Evolutionary conservation across 208 protist genomes (phyloP).

Genomic region (Lotmaria passim): DNA sequence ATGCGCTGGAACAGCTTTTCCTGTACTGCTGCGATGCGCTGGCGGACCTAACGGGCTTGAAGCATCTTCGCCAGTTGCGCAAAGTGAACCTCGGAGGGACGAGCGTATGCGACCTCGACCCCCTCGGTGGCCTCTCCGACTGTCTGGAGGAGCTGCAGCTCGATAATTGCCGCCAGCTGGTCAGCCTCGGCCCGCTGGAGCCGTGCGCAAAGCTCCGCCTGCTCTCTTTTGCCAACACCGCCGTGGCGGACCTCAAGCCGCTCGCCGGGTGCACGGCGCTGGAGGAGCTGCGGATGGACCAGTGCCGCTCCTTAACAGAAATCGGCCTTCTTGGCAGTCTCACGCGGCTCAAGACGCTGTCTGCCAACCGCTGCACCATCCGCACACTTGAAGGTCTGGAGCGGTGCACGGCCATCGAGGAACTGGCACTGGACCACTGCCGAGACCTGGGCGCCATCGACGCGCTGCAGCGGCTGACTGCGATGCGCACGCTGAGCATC

Average conservation of each 20-base stretch:
- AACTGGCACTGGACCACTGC: slow-evolving; percentile 10
- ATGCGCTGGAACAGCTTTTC: slow-evolving; percentile 6
- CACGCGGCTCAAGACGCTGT: background rate
- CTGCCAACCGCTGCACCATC: background rate
- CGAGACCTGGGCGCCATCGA: background rate
- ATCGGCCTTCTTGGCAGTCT: background rate
- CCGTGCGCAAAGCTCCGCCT: background rate
- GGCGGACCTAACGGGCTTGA: background rate
- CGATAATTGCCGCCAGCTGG: slow-evolving; percentile 9
- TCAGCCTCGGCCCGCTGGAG: slow-evolving; percentile 2
- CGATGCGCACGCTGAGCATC: slow-evolving; percentile 5
- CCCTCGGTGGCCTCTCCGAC: background rate
- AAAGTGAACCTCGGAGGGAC: slow-evolving; percentile 10
- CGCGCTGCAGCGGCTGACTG: background rate
- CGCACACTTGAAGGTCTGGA: background rate
- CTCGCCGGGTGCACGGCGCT: slow-evolving; percentile 9
- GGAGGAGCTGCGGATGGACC: slow-evolving; percentile 9
- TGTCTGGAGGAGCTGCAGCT: slow-evolving; percentile 12
- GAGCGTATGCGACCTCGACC: background rate
- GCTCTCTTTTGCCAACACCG: slow-evolving; percentile 8
- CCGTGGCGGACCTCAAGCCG: slow-evolving; percentile 10
- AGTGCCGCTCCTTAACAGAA: background rate
- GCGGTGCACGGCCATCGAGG: slow-evolving; percentile 4
- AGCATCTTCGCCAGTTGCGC: background rate
- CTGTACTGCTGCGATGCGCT: slow-evolving; percentile 16